These are phyloP conservation scores for Geotrichum fermentans DNA, from an alignment of 1,139 yeast genomes.

Conservation along the genomic window DNA sequence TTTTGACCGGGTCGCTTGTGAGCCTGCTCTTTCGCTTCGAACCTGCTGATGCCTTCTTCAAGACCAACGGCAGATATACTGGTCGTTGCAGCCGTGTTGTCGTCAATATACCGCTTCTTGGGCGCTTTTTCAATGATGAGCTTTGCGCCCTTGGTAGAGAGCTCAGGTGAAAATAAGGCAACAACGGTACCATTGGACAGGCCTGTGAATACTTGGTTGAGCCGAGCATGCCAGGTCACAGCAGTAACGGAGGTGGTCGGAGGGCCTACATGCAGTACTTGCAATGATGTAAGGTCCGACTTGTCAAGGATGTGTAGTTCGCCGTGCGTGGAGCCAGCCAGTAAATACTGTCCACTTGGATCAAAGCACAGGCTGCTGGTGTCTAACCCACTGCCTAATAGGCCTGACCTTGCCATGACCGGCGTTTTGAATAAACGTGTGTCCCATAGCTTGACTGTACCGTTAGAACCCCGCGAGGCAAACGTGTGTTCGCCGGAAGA, in stretches of 20 bases:
- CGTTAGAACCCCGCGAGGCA: conserved; percentile 33
- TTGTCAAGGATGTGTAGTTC: conserved; percentile 37
- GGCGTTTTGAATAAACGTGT: conserved; percentile 35
- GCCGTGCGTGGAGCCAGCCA: conserved; percentile 28
- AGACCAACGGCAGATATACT: conserved; percentile 34
- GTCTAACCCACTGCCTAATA: conserved; percentile 23
- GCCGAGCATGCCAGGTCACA: conserved; percentile 33
- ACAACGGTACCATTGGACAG: conserved; percentile 33
- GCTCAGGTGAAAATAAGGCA: conserved; percentile 37
- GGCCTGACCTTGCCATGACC: conserved; percentile 29
- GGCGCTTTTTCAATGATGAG: conserved; percentile 37
- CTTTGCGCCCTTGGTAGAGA: conserved; percentile 38
- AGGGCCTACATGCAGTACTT: conserved; percentile 23
- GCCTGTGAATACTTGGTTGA: conserved; percentile 40
- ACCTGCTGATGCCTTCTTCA: conserved; percentile 19
- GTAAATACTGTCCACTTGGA: conserved; percentile 31
- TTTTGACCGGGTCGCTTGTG: conserved; percentile 14
- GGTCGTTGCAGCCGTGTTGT: conserved; percentile 31
- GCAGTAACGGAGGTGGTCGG: conserved; percentile 26
- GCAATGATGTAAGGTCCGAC: conserved; percentile 37
- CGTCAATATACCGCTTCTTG: conserved; percentile 39
- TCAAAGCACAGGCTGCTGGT: conserved; percentile 29
- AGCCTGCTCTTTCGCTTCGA: conserved; percentile 16
- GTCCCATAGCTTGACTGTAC: conserved; percentile 39
- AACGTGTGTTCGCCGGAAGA: conserved; percentile 24